Base-by-base conservation (phyloP, 2,329 filamentous ascomycete genomes). In the Colletotrichum spinosum region DNA sequence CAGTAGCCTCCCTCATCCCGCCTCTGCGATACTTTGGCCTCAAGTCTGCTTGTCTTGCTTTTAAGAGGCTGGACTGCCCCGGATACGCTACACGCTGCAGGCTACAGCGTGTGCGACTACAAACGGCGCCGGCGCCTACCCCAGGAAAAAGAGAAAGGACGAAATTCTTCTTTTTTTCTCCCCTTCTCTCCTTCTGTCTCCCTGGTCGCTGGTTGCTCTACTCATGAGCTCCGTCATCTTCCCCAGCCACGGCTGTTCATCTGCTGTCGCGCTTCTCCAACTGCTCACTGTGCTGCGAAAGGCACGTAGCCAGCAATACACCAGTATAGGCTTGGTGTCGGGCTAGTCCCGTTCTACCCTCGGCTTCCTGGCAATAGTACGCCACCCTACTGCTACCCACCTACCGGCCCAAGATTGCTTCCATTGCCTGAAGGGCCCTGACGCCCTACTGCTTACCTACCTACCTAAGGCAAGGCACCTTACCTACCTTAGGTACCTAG, bases 61-160 rank as follows among this genome's bases (percentile, higher is more conserved):
- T 15, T 39, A 39, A 15, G 52, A 52, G 34, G 39, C 62, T 62
- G 58, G 52, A 49, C 62, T 35, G 57, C 55, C 60, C 42, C 50
- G 51, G 33, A 44, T 45, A 25, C 25, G 25, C 25, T 25, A 5
- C 25, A 25, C 25, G 25, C 25, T 25, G 25, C 25, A 25, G 25
- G 25, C 25, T 25, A 25, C 51, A 55, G 50, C 61, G 50, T 48
- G 56, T 60, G 56, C 61, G 17, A 60, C 33, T 60, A 34, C 25
- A 55, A 60, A 60, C 56, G 44, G 56, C 61, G 55, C 50, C 56
- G 50, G 51, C 61, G 56, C 50, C 61, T 55, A 38, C 61, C 51
- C 38, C 45, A 55, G 55, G 13, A 51, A 54, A 34, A 42, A 49
- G 48, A 25, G 25, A 25, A 25, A 25, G 25, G 25, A 54, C 38